These are phyloP conservation scores for Vitis hybrid DNA, from an alignment of 177 flowering plant species.

Conservation along the genomic window DNA sequence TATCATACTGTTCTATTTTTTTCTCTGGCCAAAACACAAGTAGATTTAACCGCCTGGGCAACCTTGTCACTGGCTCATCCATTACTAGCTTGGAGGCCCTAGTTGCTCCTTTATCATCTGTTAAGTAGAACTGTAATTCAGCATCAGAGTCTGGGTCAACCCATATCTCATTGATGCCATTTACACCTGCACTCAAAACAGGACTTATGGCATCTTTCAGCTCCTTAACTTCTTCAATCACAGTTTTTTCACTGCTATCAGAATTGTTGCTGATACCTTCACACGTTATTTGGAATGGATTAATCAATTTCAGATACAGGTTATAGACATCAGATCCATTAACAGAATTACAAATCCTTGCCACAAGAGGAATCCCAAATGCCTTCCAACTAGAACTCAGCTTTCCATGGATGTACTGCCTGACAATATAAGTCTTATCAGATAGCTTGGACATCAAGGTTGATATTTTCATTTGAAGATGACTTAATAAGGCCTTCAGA, in stretches of 20 bases:
- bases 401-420: slow-evolving; percentile 60
- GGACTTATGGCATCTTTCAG: slow-evolving; percentile 24
- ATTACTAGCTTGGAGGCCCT: slow-evolving; percentile 42
- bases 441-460: neutral
- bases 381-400: slow-evolving; percentile 47
- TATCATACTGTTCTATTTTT: slow-evolving; percentile 47
- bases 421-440: slow-evolving; percentile 25
- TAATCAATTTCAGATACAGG: slow-evolving; percentile 50
- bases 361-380: slow-evolving; percentile 78
- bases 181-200: slow-evolving; percentile 17
- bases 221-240: slow-evolving; percentile 29
- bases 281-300: slow-evolving; percentile 37
- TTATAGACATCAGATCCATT: slow-evolving; percentile 58
- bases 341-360: slow-evolving; percentile 31
- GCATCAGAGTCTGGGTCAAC: slow-evolving; percentile 27
- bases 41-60: slow-evolving; percentile 42
- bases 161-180: slow-evolving; percentile 20
- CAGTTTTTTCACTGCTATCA: slow-evolving; percentile 23
- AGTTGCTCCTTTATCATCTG: slow-evolving; percentile 65
- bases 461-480: neutral
- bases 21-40: slow-evolving; percentile 68
- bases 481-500: neutral
- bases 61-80: slow-evolving; percentile 41
- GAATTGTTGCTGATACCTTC: slow-evolving; percentile 21
- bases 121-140: slow-evolving; percentile 51